phyloP scores from a whole-genome alignment of 352 stramenopile species.

The Phytopythium litorale region DNA sequence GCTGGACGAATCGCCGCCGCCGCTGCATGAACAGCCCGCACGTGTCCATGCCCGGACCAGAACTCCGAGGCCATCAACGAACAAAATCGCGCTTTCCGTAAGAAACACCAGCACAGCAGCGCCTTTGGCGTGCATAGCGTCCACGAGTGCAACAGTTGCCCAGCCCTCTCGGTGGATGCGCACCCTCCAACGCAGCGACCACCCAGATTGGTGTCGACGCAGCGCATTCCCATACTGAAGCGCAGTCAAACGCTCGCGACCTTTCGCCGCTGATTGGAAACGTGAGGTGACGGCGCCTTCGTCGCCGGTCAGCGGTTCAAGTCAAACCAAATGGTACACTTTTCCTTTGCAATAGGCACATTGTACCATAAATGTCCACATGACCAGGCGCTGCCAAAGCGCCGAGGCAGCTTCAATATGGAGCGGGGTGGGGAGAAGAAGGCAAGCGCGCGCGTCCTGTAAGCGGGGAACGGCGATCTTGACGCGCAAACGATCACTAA shows the following conservation, averaged over 20 bases:
- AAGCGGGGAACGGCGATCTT: background rate
- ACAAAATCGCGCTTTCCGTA: background rate
- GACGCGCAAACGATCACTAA: background rate
- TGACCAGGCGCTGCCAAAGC: background rate
- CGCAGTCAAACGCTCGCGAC: background rate
- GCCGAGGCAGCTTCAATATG: background rate
- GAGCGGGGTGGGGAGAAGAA: background rate
- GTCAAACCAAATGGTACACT: background rate
- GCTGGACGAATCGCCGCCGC: background rate
- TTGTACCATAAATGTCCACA: background rate
- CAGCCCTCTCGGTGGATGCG: background rate
- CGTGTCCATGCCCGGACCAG: background rate
- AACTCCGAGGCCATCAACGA: background rate
- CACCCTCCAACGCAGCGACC: background rate
- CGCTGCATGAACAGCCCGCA: background rate
- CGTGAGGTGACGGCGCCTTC: background rate
- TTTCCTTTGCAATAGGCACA: background rate
- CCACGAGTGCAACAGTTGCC: background rate
- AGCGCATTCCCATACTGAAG: background rate
- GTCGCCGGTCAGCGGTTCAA: background rate
- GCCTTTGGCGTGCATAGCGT: background rate
- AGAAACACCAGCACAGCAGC: background rate
- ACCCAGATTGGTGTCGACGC: background rate
- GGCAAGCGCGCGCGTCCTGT: conserved; percentile 3
- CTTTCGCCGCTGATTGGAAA: background rate